Base-by-base conservation (phyloP, 2,329 filamentous ascomycete species). In the Claviceps purpurea region DNA sequence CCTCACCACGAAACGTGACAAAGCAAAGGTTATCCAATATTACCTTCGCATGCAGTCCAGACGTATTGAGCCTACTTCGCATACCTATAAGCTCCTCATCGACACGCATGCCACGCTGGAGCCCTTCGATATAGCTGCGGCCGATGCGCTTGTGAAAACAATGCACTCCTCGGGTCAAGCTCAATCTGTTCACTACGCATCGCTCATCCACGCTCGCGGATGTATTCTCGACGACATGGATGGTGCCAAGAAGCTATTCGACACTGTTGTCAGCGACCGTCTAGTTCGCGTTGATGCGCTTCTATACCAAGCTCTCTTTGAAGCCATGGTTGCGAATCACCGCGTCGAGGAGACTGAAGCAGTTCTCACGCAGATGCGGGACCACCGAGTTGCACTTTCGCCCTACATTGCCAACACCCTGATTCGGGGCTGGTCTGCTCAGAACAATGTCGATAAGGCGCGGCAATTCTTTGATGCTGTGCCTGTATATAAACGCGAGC, bases 321-420 rank as follows among this genome's bases (percentile, higher is more conserved):
- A 98, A 68, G 84, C 88, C 18, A 91, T 97, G 82, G 93, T 97
- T 49, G 91, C 91, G 64, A 97, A 97, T 69, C 88, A 95, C 68
- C 76, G 80, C 55, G 89, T 96, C 44, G 73, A 75, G 30, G 84
- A 85, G 55, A 91, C 89, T 0, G 82, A 90, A 62, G 68, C 81
- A 0, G 69, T 95, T 7, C 78, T 97, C 18, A 70, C 72, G 22
- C 77, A 87, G 59, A 97, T 98, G 93, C 76, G 74, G 51, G 67
- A 71, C 49, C 81, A 80, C 54, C 72, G 81, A 40, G 83, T 98
- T 11, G 85, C 89, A 61, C 82, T 97, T 74, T 97, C 93, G 2
- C 86, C 93, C 0, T 98, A 98, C 71, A 97, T 98, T 64, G 93
- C 93, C 64, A 98, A 98, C 73, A 95, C 91, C 5, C 77, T 98